Evolutionary conservation across 2,329 filamentous ascomycete species (phyloP), one percentile per base, ranked within the genome.

Genomic region (Blastomyces percursus): DNA sequence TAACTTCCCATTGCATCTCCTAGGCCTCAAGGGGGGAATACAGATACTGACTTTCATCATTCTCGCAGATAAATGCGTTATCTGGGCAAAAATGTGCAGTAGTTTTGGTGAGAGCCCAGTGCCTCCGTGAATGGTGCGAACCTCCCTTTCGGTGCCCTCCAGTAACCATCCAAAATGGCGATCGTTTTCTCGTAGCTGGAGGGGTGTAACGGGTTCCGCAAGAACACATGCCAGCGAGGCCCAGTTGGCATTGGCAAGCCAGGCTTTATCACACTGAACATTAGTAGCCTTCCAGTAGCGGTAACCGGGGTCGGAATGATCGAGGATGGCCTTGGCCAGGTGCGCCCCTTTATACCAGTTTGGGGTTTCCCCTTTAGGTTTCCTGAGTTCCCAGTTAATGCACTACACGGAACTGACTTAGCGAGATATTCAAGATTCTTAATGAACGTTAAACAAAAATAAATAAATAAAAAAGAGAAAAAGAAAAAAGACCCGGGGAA

Each of bases 81-180:
- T 56, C 46, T 67, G 61, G 6, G 63, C 61, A n/a, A 65, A 65
- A n/a, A 62, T 65, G 48, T 66, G 66, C 21, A 67, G 48, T 14
- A 67, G 59, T n/a, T 44, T 44, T 44, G 40, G 40, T 44, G 61
- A 63, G 5, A 66, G 54, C 21, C 66, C 66, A 9, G 63, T 66
- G 14, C 52, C 44, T 32, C 64, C 64, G 38, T 65, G 27, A n/a
- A 67, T 66, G 35, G 50, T 62, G n/a, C 62, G 30, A 21, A 58
- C 55, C 11, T 66, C 64, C 32, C 35, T 58, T 19, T 64, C 44
- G 16, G 57, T 61, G 21, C 66, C 66, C 32, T 35, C 46, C 12
- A 44, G 16, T 16, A 44, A 19, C 40, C 40, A 44, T 44, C 40
- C 40, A 44, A 44, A 44, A 19, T 19, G 40, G 40, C 40, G 40